Conservation (phyloP, 495 filamentous ascomycete genomes). For the Clohesyomyces aquaticus region DNA sequence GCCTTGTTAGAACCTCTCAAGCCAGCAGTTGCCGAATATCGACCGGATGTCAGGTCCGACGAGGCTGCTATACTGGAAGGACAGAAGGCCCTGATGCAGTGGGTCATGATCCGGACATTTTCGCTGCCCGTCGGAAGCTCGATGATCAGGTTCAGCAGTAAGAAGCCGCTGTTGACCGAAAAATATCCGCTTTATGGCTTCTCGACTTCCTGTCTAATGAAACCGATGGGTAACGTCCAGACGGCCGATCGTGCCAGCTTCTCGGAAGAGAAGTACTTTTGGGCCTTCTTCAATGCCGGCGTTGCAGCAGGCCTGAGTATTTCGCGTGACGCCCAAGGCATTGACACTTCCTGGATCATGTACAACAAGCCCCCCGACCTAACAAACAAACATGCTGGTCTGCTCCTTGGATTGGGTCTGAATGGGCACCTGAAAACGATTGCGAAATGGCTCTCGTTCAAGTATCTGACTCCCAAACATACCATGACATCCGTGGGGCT, state of each 20-base stretch:
- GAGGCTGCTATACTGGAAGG: constrained; percentile 87
- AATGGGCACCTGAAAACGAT: constrained; percentile 92
- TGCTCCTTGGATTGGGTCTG: constrained; percentile 87
- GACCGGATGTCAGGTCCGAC: constrained; percentile 75
- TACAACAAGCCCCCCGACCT: constrained; percentile 96
- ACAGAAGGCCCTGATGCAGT: constrained; percentile 87
- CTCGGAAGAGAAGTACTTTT: constrained; percentile 92
- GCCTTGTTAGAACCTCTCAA: constrained; percentile 77
- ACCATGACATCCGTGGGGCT: constrained; percentile 98
- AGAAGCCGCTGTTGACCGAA: constrained; percentile 84
- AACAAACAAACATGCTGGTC: constrained; percentile 90
- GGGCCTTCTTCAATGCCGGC: constrained; percentile 98
- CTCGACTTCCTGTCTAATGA: constrained; percentile 84
- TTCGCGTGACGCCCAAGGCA: constrained; percentile 84
- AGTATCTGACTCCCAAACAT: constrained; percentile 96
- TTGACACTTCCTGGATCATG: constrained; percentile 97
- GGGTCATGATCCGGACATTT: constrained; percentile 81
- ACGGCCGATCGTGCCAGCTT: constrained; percentile 81
- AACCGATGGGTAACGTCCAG: constrained; percentile 85
- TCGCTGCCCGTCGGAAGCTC: constrained; percentile 84
- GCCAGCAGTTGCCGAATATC: constrained; percentile 72
- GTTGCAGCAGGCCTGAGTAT: constrained; percentile 89
- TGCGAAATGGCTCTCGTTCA: constrained; percentile 98
- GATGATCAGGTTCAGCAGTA: constrained; percentile 80
- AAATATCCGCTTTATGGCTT: constrained; percentile 86